Base-by-base conservation (phyloP, 1,284 basidiomycete genomes). In the Leccinum solheimii region DNA sequence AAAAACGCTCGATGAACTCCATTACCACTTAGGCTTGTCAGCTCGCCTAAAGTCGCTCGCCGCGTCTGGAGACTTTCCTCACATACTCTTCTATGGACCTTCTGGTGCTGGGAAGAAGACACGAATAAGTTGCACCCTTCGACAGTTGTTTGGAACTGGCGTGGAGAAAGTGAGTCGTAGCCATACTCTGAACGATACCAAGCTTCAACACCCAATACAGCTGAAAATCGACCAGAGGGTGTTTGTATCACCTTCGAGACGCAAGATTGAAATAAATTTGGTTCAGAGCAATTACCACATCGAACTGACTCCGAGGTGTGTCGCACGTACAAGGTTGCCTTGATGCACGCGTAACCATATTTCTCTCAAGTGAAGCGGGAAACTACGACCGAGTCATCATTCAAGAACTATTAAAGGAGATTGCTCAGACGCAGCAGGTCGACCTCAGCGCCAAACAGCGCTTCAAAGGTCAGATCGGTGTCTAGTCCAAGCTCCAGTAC, bases 81-180 rank as follows among this genome's bases (percentile, higher is more conserved):
- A 99, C 74, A 90, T 97, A 80, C 85, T 99, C 11, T 98, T 99
- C 79, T 99, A 98, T 72, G 97, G 97, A 0, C 97, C 97, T 2
- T 94, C 93, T 5, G 97, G 97, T 19, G 95, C 97, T 9, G 97
- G 97, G 19, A 99, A 99, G 81, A 99, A 99, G 84, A 99, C 97
- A 40, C 84, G 97, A 55, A 96, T 99, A 71, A 91, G 89, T 68
- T 93, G 91, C 67, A 95, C 93, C 6, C 75, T 99, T 57, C 82
- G 91, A 66, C 90, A 98, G 71, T 78, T 99, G 50, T 99, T 95
- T 77, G 97, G 97, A 2, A 83, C 88, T 49, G 94, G 95, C 5
- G 94, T 91, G 0, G 95, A 98, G 75, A 98, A 97, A 83, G 95
- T 93, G 63, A 45, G 79, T 55, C 40, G n/a, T 14, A 9, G 8